Conservation (phyloP, 768 basidiomycete genomes). For the Pleurotus cornucopiae region DNA sequence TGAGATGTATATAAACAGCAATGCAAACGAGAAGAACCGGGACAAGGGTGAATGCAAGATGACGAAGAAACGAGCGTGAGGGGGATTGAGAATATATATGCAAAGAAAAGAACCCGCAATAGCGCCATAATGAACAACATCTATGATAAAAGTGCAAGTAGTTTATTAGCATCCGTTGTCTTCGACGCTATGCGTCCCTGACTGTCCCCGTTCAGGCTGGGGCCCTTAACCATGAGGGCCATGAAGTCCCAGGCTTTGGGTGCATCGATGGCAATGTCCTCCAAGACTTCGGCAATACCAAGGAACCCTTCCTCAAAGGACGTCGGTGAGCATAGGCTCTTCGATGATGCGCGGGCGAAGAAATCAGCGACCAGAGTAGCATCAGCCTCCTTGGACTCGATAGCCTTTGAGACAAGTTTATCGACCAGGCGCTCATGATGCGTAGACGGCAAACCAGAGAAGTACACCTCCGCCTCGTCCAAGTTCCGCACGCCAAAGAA, state of each 20-base stretch:
- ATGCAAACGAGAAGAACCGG: background rate
- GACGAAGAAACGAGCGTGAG: background rate
- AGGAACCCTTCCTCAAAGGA: slow-evolving; percentile 74
- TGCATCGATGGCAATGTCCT: slow-evolving; percentile 87
- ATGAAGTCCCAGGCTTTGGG: slow-evolving; percentile 80
- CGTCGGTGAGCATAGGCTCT: slow-evolving; percentile 52
- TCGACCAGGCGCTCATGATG: slow-evolving; percentile 68
- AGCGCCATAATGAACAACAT: slow-evolving; percentile 19
- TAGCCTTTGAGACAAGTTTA: slow-evolving; percentile 65
- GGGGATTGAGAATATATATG: slow-evolving; percentile 16
- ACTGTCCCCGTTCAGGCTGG: slow-evolving; percentile 60
- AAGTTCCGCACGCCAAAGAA: slow-evolving; percentile 82
- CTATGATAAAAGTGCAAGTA: slow-evolving; percentile 58
- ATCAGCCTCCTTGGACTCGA: slow-evolving; percentile 81
- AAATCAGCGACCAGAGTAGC: slow-evolving; percentile 75
- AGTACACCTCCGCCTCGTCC: slow-evolving; percentile 86
- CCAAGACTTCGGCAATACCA: slow-evolving; percentile 69
- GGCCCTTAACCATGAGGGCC: slow-evolving; percentile 69
- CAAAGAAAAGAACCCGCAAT: slow-evolving; percentile 22
- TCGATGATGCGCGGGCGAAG: slow-evolving; percentile 58
- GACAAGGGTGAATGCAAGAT: background rate
- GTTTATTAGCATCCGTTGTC: slow-evolving; percentile 54
- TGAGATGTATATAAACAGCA: background rate
- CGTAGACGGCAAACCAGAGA: slow-evolving; percentile 63
- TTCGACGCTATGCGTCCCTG: slow-evolving; percentile 55